Evolutionary conservation across 306 rosid genomes (phyloP).

Genomic region (Cucurbita pepo): DNA sequence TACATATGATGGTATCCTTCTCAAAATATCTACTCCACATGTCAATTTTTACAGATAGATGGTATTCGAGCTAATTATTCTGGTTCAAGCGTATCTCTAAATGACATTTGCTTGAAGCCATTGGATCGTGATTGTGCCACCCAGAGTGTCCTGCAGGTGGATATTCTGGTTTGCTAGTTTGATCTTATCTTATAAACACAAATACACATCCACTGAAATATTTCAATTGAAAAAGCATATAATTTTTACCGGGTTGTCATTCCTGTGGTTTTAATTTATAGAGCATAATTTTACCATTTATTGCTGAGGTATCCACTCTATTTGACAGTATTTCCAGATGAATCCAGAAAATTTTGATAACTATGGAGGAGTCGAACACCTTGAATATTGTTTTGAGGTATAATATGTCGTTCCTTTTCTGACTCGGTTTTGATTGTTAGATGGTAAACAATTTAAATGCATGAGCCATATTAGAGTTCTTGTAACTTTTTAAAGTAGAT

Average conservation of each 20-base stretch:
- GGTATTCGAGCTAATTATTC: slow-evolving; percentile 66
- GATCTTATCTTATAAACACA: not conserved
- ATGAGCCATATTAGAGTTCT: not conserved
- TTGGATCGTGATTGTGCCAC: slow-evolving; percentile 85
- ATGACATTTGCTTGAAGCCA: slow-evolving; percentile 95
- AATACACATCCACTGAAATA: not conserved
- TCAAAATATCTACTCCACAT: not conserved
- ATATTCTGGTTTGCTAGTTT: not conserved
- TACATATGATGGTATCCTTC: not conserved
- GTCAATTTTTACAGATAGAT: slow-evolving; percentile 47
- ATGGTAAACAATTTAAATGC: not conserved
- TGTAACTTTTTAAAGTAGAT: not conserved
- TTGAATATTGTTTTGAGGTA: slow-evolving; percentile 88
- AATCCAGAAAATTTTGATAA: slow-evolving; percentile 55
- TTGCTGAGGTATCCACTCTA: not conserved
- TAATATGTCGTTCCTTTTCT: not conserved
- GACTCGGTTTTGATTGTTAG: not conserved
- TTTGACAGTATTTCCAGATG: slow-evolving; percentile 86
- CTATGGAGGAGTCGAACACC: slow-evolving; percentile 85
- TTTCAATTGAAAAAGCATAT: not conserved
- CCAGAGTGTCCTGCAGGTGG: slow-evolving; percentile 86
- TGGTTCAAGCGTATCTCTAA: slow-evolving; percentile 49
- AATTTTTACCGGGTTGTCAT: not conserved
- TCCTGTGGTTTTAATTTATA: not conserved
- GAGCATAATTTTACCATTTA: not conserved